Percentiles rank a stretch among this genome's conserved stretches.
phyloP scores from a whole-genome alignment of 495 filamentous ascomycete species.

The Terfezia claveryi region DNA sequence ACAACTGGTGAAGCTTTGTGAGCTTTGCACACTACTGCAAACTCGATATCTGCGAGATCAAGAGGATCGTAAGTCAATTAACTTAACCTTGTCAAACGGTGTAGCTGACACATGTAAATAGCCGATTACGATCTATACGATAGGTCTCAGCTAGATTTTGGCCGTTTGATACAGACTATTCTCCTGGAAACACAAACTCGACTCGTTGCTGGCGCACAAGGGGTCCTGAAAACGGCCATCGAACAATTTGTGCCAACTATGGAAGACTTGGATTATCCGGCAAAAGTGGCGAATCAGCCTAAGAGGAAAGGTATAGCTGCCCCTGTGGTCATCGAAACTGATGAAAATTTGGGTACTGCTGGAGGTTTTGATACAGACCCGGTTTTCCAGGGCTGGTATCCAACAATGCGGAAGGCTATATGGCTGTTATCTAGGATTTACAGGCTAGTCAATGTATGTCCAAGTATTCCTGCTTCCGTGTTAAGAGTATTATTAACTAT shows the following conservation, averaged over 20 bases:
- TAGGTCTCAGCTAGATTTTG: slow-evolving; percentile 38
- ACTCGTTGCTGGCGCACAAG: slow-evolving; percentile 45
- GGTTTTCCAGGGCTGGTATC: slow-evolving; percentile 33
- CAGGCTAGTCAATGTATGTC: slow-evolving; percentile 41
- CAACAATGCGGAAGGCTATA: slow-evolving; percentile 51
- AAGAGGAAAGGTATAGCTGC: slow-evolving; percentile 20
- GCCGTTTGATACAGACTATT: slow-evolving; percentile 40
- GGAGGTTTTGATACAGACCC: slow-evolving; percentile 24
- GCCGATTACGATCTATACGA: slow-evolving; percentile 24
- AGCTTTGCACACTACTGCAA: slow-evolving; percentile 49
- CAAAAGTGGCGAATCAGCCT: slow-evolving; percentile 23
- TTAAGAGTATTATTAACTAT: not conserved
- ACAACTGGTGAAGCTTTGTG: slow-evolving; percentile 45
- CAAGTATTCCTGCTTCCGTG: not conserved
- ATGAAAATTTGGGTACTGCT: slow-evolving; percentile 20
- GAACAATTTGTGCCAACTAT: slow-evolving; percentile 46
- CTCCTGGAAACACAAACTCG: slow-evolving; percentile 53
- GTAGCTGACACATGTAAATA: not conserved
- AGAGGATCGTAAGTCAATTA: slow-evolving; percentile 26
- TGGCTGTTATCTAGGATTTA: slow-evolving; percentile 59
- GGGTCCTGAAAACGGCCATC: slow-evolving; percentile 44
- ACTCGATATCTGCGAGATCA: slow-evolving; percentile 46
- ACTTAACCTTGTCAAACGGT: slow-evolving; percentile 8
- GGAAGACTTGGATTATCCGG: slow-evolving; percentile 36
- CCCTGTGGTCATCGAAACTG: slow-evolving; percentile 30